Base-by-base conservation (phyloP, 2,329 filamentous ascomycete genomes). In the Ceratocystis destructans region DNA sequence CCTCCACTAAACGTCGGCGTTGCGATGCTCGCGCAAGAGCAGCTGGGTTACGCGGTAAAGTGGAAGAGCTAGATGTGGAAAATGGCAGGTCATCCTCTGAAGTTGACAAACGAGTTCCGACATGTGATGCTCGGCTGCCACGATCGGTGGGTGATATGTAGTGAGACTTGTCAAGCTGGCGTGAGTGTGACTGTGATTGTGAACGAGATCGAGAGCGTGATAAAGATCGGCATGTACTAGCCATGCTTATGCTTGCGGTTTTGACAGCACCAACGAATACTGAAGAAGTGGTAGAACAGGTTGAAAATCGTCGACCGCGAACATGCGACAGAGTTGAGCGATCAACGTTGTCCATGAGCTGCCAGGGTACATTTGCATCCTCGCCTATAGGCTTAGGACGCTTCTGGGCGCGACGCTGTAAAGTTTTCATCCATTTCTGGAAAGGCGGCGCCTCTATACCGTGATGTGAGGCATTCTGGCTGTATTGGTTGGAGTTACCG, bases 211-310 rank as follows among this genome's bases (percentile, higher is more conserved):
- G 53, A 75, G 70, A 64, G 15, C 53, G 64, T 2, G 48, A 64
- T 55, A 78, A 75, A 50, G 86, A 83, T 64, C 78, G 79, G 83
- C 78, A 68, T 87, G 83, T 80, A 71, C 87, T 90, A 61, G 85
- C 82, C 68, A 92, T 78, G 68, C 90, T 96, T 68, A 90, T 80
- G 68, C 87, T 92, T 64, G 89, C 88, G 69, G 90, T 94, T 73
- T 87, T 90, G 70, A 95, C 82, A 17, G 84, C 87, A n/a, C 86
- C 84, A 48, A 96, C 84, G 72, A 92, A 91, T 1, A 83, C 87
- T 68, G 89, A 85, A 0, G 91, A 95, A 5, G 88, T 90, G 1
- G 82, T 82, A 12, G 89, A 89, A 1, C 87, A 88, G 6, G 83
- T 50, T 17, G 66, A 68, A 15, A 68, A 45, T 28, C 66, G 66